Evolutionary conservation across 2,329 filamentous ascomycete genomes (phyloP).

Genomic region (Gliomastix tumulicola): DNA sequence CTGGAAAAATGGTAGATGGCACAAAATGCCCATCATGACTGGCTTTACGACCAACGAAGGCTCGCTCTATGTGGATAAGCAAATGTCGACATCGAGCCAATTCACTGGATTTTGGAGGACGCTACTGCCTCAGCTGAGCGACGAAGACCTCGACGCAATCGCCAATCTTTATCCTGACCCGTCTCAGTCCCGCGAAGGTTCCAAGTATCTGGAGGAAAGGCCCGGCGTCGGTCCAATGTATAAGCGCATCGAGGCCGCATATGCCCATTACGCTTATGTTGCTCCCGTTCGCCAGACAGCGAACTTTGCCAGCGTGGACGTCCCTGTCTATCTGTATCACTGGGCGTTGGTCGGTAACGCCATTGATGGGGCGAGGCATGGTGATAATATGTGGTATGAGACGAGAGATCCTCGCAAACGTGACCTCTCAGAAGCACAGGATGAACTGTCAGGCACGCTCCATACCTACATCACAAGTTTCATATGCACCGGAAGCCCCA

Average conservation of each 20-base stretch:
- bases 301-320: slow-evolving; percentile 23
- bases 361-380: slow-evolving; percentile 28
- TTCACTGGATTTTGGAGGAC: slow-evolving; percentile 17
- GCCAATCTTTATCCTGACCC: slow-evolving; percentile 26
- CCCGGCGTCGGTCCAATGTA: slow-evolving; percentile 36
- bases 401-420: slow-evolving; percentile 29
- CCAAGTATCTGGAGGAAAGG: too few relatives aligned
- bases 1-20: slow-evolving; percentile 21
- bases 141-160: slow-evolving; percentile 16
- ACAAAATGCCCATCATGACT: slow-evolving; percentile 19
- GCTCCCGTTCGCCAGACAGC: slow-evolving; percentile 35
- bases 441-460: slow-evolving; percentile 23
- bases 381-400: slow-evolving; percentile 24
- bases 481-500: slow-evolving; percentile 30
- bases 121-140: slow-evolving; percentile 22
- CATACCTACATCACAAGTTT: slow-evolving; percentile 29
- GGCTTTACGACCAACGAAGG: slow-evolving; percentile 20
- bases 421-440: slow-evolving; percentile 21
- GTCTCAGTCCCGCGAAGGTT: slow-evolving; percentile 13
- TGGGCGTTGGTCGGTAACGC: slow-evolving; percentile 24
- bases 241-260: slow-evolving; percentile 32
- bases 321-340: slow-evolving; percentile 20
- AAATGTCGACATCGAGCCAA: slow-evolving; percentile 10
- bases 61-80: slow-evolving; percentile 15
- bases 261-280: slow-evolving; percentile 37